These are phyloP conservation scores for Kalanchoe fedtschenkoi DNA, from an alignment of 164 flowering plant species.

Conservation along the genomic window DNA sequence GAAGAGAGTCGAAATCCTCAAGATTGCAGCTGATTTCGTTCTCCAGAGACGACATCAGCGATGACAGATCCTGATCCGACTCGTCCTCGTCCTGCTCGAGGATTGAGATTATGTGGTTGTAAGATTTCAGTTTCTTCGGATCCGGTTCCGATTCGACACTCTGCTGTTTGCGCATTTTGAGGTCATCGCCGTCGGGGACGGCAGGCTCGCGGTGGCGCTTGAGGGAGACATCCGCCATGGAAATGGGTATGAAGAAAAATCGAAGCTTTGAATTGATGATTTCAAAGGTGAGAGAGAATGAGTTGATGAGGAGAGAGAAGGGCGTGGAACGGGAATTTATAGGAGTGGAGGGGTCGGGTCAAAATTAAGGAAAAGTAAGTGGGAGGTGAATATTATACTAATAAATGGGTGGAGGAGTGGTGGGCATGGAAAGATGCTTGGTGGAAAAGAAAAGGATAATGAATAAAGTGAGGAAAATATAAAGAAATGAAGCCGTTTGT, in stretches of 20 bases:
- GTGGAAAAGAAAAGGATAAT: conserved; percentile 1
- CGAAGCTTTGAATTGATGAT: too few species aligned
- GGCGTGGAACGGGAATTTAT: background rate
- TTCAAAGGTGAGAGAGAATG: too few species aligned
- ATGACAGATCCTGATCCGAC: background rate
- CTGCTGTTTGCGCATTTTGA: background rate
- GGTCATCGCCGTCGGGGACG: background rate
- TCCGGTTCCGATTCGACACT: background rate
- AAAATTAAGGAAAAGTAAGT: conserved; percentile 3
- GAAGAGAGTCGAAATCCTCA: too few species aligned
- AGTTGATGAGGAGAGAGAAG: conserved; percentile 4
- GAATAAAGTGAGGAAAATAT: background rate
- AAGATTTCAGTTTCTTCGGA: background rate
- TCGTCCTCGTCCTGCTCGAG: background rate
- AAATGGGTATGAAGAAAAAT: background rate
- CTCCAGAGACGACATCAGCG: background rate
- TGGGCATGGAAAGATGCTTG: conserved; percentile 2
- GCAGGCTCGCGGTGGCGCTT: background rate
- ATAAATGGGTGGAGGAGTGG: background rate
- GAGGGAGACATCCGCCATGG: conserved; percentile 1
- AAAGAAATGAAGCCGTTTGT: conserved; percentile 3
- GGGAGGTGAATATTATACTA: background rate
- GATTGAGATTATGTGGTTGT: background rate
- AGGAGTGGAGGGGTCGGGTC: conserved; percentile 1
- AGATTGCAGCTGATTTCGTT: background rate